Evolutionary conservation across 208 protist genomes (phyloP), one percentile per base, ranked within the genome.

Genomic region (Wallacemonas sp.): DNA sequence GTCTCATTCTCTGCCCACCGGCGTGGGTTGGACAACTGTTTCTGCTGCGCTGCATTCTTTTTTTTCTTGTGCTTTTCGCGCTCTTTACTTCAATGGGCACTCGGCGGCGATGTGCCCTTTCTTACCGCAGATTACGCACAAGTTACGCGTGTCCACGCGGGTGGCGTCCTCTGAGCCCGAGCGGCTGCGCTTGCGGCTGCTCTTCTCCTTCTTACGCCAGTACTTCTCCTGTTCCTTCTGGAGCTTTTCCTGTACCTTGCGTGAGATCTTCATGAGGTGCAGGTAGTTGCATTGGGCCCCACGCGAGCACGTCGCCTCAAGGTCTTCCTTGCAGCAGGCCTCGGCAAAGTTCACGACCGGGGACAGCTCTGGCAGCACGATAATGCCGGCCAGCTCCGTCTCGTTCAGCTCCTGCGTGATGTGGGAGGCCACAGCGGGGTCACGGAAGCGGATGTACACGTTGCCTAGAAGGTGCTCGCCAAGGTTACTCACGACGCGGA

Each of bases 211-310:
- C 52, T 79, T 81, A 34, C 71, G 80, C 83, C 87, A 94, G 69
- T 76, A 85, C 78, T 92, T 93, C 8, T 50, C 33, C 79, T 96
- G 90, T 73, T 96, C 85, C 67, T 82, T 81, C 76, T 91, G 81
- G 1, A 96, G 66, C 73, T 91, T 93, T 58, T 92, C 83, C 62
- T 91, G 71, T 26, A 96, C 76, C 55, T 83, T 83, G 17, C 87
- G 85, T 12, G 86, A 92, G 27, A 96, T 85, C 46, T 91, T 93
- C 79, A 98, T 94, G 37, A 98, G 84, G 78, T 99, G 98, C 58
- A 99, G 87, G 71, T 99, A 99, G 82, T 99, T 99, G 85, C 98
- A 99, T 77, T 98, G 96, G 24, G 84, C 80, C 5, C 95, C 97
- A 34, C 97, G 89, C 22, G 61, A 64, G 81, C 98, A 99, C 19